phyloP scores from a whole-genome alignment of 148 eudicot species.

The Chenopodium formosanum region DNA sequence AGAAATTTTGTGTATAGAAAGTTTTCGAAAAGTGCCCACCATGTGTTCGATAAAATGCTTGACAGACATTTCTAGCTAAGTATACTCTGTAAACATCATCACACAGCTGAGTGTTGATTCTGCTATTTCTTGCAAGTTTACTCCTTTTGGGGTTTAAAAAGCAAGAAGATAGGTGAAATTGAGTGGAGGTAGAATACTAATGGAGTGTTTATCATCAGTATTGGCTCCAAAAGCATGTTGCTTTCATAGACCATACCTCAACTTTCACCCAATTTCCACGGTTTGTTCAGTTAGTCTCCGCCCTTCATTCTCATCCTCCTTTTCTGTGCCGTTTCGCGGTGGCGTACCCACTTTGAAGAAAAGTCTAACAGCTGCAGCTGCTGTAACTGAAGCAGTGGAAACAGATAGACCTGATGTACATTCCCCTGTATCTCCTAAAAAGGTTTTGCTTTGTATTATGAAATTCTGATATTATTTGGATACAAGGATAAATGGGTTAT shows the following conservation, averaged over 20 bases:
- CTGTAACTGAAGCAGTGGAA: constrained; percentile 2
- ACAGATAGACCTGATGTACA: constrained; percentile 10
- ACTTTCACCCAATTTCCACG: constrained; percentile 18
- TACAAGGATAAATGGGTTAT: neutral
- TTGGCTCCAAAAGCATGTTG: constrained; percentile 9
- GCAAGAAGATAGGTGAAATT: neutral
- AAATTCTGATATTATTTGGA: neutral
- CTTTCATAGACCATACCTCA: constrained; percentile 7
- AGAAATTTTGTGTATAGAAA: neutral
- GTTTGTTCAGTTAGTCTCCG: constrained; percentile 6
- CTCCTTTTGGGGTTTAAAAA: neutral
- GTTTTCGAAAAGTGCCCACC: constrained; percentile 4
- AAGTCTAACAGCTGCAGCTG: neutral
- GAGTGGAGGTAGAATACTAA: neutral
- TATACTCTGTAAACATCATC: neutral
- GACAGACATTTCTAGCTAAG: neutral
- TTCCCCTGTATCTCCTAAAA: constrained; percentile 17
- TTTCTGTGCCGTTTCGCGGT: constrained; percentile 12
- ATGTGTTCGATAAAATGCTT: constrained; percentile 24
- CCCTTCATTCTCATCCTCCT: neutral
- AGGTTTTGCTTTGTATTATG: constrained; percentile 14
- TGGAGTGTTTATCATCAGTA: constrained; percentile 29
- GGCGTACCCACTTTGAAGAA: neutral
- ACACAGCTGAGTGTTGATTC: neutral
- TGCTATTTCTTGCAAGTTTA: neutral